These are phyloP conservation scores for Agaricus subrufescens DNA, from an alignment of 768 basidiomycete genomes.

Conservation along the genomic window DNA sequence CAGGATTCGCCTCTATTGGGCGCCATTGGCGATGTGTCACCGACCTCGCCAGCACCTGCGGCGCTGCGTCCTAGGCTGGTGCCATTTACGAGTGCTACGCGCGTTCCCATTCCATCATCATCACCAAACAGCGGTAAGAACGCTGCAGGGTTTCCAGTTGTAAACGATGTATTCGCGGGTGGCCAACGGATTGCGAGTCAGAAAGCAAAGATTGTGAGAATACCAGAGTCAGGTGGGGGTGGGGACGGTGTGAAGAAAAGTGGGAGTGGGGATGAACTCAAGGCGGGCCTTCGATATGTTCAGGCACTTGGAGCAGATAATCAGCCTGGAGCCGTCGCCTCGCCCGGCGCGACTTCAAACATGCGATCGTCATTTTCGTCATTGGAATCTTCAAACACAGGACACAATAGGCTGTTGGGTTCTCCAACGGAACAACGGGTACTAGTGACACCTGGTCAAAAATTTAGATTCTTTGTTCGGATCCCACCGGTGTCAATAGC, in stretches of 20 bases:
- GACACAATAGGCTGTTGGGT: conserved; percentile 22
- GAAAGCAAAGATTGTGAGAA: conserved; percentile 50
- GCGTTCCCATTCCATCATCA: conserved; percentile 50
- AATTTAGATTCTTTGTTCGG: conserved; percentile 53
- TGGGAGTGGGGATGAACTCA: conserved; percentile 58
- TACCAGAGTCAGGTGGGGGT: conserved; percentile 23
- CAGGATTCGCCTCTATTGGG: conserved; percentile 11
- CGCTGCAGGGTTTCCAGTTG: conserved; percentile 15
- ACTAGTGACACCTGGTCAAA: conserved; percentile 51
- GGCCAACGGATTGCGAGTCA: conserved; percentile 56
- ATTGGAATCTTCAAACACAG: conserved; percentile 53
- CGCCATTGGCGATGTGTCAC: conserved; percentile 25
- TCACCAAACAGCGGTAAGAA: conserved; percentile 14
- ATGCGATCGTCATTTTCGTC: conserved; percentile 58
- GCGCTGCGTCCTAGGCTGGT: conserved; percentile 55
- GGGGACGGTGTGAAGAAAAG: conserved; percentile 25
- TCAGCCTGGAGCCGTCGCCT: conserved; percentile 12
- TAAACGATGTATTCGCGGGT: conserved; percentile 18
- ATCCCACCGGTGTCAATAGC: conserved; percentile 25
- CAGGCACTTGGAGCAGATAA: conserved; percentile 58
- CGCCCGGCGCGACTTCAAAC: conserved; percentile 33
- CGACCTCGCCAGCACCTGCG: conserved; percentile 21
- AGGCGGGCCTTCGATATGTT: conserved; percentile 67
- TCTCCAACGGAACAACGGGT: conserved; percentile 31
- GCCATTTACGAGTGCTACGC: conserved; percentile 64